A percentile compares a stretch with the other conserved stretches of the same genome.
These are phyloP conservation scores for Argentina anserina DNA, from an alignment of 306 rosid genomes.

Conservation along the genomic window DNA sequence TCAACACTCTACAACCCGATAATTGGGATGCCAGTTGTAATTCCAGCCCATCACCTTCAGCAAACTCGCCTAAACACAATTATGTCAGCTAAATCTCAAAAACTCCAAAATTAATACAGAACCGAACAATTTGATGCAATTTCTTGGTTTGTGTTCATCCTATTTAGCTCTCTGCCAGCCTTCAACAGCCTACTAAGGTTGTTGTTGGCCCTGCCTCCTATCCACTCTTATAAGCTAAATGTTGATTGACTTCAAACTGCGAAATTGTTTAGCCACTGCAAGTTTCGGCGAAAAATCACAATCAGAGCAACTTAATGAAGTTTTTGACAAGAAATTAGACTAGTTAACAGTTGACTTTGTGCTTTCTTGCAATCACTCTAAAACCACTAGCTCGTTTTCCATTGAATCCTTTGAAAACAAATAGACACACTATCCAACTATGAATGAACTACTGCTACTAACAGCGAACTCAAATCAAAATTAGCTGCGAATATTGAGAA, in stretches of 20 bases:
- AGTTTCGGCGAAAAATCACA: background rate
- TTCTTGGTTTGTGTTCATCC: no score
- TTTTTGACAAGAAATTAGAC: background rate
- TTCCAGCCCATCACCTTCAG: constrained; percentile 41
- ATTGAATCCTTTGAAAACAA: constrained; percentile 1
- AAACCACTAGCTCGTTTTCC: constrained; percentile 5
- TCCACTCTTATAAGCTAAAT: no score
- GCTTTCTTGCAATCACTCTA: background rate
- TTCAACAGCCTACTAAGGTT: no score
- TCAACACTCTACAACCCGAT: constrained; percentile 37
- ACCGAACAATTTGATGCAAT: background rate
- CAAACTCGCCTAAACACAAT: background rate
- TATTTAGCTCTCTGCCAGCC: no score
- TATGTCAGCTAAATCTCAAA: background rate
- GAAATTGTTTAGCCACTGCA: no score
- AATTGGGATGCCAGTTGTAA: constrained; percentile 15
- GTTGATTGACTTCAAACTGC: no score
- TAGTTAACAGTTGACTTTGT: constrained; percentile 12
- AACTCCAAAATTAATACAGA: background rate
- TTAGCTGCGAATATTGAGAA: constrained; percentile 1
- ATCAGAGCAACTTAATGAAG: background rate
- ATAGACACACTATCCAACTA: background rate
- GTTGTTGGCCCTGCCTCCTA: no score
- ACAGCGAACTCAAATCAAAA: background rate
- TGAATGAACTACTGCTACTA: background rate